phyloP scores from a whole-genome alignment of 2,329 filamentous ascomycete genomes.

The Venturia asperata region DNA sequence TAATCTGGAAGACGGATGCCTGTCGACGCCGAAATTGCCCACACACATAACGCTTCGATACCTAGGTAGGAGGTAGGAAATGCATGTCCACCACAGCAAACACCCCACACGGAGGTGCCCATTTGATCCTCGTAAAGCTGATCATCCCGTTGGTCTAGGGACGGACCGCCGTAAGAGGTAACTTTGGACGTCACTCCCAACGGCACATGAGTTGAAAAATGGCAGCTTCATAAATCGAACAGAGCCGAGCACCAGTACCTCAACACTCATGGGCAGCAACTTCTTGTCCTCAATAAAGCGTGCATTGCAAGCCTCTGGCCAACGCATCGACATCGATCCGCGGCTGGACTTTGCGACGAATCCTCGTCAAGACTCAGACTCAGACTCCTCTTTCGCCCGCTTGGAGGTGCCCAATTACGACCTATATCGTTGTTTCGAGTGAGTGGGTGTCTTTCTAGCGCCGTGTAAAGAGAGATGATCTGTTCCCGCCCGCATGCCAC shows the following conservation, averaged over 20 bases:
- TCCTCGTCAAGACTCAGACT: background rate
- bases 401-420: too few relatives aligned
- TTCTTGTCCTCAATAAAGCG: background rate
- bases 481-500: background rate
- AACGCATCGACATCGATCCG: background rate
- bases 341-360: background rate
- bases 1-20: background rate
- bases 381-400: background rate
- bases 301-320: background rate
- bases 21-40: background rate
- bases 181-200: background rate
- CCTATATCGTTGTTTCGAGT: too few relatives aligned
- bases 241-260: background rate
- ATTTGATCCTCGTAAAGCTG: background rate
- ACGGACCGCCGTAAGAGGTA: background rate
- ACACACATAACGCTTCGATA: too few relatives aligned
- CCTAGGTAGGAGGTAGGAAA: too few relatives aligned
- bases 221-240: background rate
- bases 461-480: background rate
- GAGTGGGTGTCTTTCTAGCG: too few relatives aligned
- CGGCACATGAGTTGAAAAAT: too few relatives aligned
- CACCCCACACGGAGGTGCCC: background rate
- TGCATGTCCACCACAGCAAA: background rate
- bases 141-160: slow-evolving; percentile 3
- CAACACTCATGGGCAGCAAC: background rate